phyloP scores from a whole-genome alignment of 495 filamentous ascomycete species.

The Aspergillus nanangensis region DNA sequence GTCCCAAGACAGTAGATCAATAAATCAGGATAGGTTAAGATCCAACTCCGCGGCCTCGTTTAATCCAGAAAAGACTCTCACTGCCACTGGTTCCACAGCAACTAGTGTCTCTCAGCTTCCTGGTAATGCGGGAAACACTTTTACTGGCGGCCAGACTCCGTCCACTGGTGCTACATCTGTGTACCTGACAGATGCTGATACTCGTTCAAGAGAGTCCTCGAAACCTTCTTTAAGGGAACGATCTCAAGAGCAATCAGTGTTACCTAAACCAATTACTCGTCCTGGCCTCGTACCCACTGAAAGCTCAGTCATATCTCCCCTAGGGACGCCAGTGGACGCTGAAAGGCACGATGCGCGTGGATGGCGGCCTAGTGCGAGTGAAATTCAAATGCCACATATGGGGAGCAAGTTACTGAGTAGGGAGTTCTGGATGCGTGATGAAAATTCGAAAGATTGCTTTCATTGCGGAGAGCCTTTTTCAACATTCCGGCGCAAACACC shows the following conservation, averaged over 20 bases:
- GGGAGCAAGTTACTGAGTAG: conserved; percentile 82
- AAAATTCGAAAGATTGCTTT: conserved; percentile 97
- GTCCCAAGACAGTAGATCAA: conserved; percentile 13
- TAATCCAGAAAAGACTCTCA: conserved; percentile 28
- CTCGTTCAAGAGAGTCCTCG: conserved; percentile 19
- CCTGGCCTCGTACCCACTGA: no score
- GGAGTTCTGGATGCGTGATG: conserved; percentile 99
- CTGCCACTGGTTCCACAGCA: conserved; percentile 28
- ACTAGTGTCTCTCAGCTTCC: conserved; percentile 14
- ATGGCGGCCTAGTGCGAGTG: conserved; percentile 19
- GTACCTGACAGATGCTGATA: conserved; percentile 27
- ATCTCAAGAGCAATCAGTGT: not conserved
- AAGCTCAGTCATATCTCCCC: not conserved
- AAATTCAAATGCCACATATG: conserved; percentile 46
- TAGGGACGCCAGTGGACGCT: conserved; percentile 26
- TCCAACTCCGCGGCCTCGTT: conserved; percentile 38
- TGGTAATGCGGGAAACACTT: conserved; percentile 29
- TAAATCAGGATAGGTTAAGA: conserved; percentile 18
- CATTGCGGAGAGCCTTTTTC: conserved; percentile 84
- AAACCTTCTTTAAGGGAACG: conserved; percentile 6
- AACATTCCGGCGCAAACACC: conserved; percentile 93
- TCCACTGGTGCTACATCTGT: conserved; percentile 39
- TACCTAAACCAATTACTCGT: no score
- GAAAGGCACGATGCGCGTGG: conserved; percentile 14
- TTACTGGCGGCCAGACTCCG: conserved; percentile 34